phyloP scores from a whole-genome alignment of 768 basidiomycete genomes.

The Lenzites betulinus region DNA sequence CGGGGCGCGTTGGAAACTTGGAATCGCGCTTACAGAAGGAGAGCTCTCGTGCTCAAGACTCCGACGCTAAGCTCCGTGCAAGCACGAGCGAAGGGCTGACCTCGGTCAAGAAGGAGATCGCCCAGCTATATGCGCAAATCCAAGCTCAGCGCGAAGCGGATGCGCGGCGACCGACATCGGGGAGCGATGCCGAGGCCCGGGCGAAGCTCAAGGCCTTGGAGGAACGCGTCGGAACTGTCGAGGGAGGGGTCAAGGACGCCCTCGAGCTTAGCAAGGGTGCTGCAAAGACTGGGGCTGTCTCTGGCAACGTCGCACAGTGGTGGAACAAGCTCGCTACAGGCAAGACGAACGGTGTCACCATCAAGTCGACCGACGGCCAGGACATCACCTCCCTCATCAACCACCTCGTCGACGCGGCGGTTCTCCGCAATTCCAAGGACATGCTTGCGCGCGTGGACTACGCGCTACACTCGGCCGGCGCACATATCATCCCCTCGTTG shows the following conservation, averaged over 20 bases:
- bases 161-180: conserved; percentile 22
- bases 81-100: conserved; percentile 46
- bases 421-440: conserved; percentile 74
- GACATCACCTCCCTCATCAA: conserved; percentile 71
- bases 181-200: conserved; percentile 58
- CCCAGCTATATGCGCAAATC: conserved; percentile 49
- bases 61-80: conserved; percentile 48
- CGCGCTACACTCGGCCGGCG: conserved; percentile 84
- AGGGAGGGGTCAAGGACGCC: conserved; percentile 69
- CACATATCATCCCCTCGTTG: conserved; percentile 74
- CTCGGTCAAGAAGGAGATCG: conserved; percentile 57
- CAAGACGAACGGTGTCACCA: conserved; percentile 37
- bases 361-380: conserved; percentile 76
- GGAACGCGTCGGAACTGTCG: conserved; percentile 59
- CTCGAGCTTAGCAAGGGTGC: conserved; percentile 62
- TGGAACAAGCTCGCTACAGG: conserved; percentile 65
- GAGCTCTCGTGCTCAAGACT: conserved; percentile 50
- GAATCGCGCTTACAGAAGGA: conserved; percentile 56
- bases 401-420: conserved; percentile 74
- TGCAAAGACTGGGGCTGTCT: conserved; percentile 37
- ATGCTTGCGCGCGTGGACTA: conserved; percentile 81
- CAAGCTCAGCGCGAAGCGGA: conserved; percentile 29
- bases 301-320: conserved; percentile 55
- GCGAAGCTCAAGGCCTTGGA: conserved; percentile 58
- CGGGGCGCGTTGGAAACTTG: conserved; percentile 54